phyloP scores from a whole-genome alignment of 495 filamentous ascomycete species.

The Podospora anserina region DNA sequence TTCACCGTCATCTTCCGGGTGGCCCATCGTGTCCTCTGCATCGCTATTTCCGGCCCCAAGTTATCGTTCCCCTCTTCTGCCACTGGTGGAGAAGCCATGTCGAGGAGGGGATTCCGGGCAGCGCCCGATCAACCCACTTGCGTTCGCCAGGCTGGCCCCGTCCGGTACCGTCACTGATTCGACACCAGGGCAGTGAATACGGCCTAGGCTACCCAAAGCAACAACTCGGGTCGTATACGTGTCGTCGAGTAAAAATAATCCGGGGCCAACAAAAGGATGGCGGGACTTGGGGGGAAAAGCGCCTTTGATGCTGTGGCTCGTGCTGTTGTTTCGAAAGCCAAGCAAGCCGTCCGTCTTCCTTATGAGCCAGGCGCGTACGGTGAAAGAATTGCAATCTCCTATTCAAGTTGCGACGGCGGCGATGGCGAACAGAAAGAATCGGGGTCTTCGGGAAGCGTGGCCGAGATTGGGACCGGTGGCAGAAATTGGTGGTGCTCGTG shows the following conservation, averaged over 20 bases:
- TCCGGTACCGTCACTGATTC: conserved; percentile 32
- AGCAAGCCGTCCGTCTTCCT: not conserved
- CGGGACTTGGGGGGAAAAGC: not conserved
- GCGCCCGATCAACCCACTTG: conserved; percentile 47
- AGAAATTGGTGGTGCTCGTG: conserved; percentile 6
- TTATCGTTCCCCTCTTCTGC: conserved; percentile 44
- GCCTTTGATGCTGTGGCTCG: not conserved
- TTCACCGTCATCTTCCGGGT: conserved; percentile 75
- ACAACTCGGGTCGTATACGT: not conserved
- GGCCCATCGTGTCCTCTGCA: conserved; percentile 80
- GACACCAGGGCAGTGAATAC: conserved; percentile 22
- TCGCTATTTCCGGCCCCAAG: conserved; percentile 47
- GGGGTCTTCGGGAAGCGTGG: not conserved
- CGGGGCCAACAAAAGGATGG: not conserved
- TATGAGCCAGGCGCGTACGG: not conserved
- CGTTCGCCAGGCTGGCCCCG: conserved; percentile 45
- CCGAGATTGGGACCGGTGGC: not conserved
- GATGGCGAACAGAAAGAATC: not conserved
- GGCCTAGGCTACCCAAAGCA: not conserved
- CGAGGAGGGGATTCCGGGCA: conserved; percentile 44
- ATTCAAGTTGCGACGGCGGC: not conserved
- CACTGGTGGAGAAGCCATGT: conserved; percentile 42
- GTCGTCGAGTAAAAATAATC: not conserved
- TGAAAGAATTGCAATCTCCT: not conserved
- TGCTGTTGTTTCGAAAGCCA: conserved; percentile 8